Conservation (phyloP, 192 early-diverging fungal genomes). For the Pilobolus umbonatus region DNA sequence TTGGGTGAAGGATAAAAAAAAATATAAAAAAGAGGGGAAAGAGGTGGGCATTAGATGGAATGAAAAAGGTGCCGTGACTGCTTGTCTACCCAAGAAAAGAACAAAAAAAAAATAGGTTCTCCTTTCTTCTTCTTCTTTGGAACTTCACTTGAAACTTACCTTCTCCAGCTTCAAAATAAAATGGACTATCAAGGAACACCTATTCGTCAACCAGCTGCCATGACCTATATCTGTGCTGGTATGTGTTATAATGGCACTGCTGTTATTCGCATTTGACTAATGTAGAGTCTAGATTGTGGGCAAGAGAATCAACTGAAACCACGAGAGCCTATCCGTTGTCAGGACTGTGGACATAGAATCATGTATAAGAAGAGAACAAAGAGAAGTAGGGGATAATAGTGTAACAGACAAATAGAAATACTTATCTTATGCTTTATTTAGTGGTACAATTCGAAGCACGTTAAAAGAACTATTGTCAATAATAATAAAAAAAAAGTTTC, state of each 20-base stretch:
- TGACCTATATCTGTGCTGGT: conserved; percentile 42
- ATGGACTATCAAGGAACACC: conserved; percentile 30
- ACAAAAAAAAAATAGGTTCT: not conserved
- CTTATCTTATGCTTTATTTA: conserved; percentile 17
- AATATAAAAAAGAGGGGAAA: not conserved
- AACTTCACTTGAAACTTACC: not conserved
- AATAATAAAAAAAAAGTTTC: too few relatives aligned
- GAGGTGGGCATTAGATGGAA: not conserved
- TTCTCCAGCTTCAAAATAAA: not conserved
- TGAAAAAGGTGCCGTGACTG: not conserved
- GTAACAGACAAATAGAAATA: not conserved
- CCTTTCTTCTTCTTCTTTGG: not conserved
- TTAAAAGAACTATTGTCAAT: conserved; percentile 49
- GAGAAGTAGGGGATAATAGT: conserved; percentile 80
- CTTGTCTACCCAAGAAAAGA: not conserved
- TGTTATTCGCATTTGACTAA: not conserved
- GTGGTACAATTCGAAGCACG: conserved; percentile 99
- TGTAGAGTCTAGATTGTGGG: conserved; percentile 78
- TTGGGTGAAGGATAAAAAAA: not conserved
- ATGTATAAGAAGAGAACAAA: conserved; percentile 98
- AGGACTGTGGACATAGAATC: conserved; percentile 92
- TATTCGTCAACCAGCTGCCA: conserved; percentile 32
- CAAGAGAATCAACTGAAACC: conserved; percentile 89
- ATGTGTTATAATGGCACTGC: not conserved
- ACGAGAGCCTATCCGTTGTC: conserved; percentile 92